These are phyloP conservation scores for Andrographis paniculata DNA, from an alignment of 305 asterid genomes.

Conservation along the genomic window DNA sequence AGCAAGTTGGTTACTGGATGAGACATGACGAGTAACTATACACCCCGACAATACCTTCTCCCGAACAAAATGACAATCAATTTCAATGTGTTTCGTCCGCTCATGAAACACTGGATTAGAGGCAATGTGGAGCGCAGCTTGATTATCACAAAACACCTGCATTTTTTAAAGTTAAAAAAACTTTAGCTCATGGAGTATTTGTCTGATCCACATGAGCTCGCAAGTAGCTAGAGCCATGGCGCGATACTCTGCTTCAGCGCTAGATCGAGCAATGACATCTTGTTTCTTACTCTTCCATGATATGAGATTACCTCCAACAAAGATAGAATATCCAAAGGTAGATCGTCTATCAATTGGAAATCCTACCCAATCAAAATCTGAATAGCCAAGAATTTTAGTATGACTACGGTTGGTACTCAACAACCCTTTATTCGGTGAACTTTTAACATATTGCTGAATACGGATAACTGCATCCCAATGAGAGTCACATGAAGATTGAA, in stretches of 20 bases:
- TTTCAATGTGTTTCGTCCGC: too few relatives aligned
- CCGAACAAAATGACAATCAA: too few relatives aligned
- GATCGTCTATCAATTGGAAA: neutral
- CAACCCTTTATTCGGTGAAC: neutral
- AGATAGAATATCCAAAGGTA: neutral
- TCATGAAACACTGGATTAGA: too few relatives aligned
- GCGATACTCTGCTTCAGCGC: neutral
- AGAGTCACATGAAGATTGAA: neutral
- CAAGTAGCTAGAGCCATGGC: neutral
- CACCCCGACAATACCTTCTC: too few relatives aligned
- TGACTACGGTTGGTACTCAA: neutral
- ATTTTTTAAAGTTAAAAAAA: too few relatives aligned
- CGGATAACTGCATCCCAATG: neutral
- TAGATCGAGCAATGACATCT: neutral
- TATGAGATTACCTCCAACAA: neutral
- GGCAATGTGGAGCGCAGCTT: neutral
- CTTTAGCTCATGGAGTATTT: too few relatives aligned
- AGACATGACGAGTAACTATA: too few relatives aligned
- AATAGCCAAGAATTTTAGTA: neutral
- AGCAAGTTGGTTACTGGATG: too few relatives aligned
- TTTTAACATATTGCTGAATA: neutral
- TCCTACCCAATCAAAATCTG: neutral
- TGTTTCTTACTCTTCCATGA: neutral
- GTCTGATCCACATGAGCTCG: too few relatives aligned
- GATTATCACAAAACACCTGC: neutral